phyloP scores from a whole-genome alignment of 2,329 filamentous ascomycete genomes.

The Aspergillus ustus region DNA sequence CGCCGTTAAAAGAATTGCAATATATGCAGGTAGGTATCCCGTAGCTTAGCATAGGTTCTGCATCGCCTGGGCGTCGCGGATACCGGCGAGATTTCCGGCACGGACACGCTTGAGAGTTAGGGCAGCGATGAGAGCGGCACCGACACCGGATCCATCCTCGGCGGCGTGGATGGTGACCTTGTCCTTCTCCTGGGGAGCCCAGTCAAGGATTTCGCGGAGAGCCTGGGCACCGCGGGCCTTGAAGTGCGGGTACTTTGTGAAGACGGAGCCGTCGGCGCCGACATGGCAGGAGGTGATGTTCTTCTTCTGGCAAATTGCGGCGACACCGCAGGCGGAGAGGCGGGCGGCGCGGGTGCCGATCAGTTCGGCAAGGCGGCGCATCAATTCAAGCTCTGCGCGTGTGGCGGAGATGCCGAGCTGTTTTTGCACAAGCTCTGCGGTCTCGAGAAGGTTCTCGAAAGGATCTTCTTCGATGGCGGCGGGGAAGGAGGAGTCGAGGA shows the following conservation, averaged over 20 bases:
- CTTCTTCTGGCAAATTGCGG: slow-evolving; percentile 97
- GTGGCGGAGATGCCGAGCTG: slow-evolving; percentile 74
- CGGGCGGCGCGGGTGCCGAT: slow-evolving; percentile 94
- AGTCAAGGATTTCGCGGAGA: slow-evolving; percentile 93
- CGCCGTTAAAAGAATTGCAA: not conserved
- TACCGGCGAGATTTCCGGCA: slow-evolving; percentile 63
- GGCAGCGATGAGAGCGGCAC: slow-evolving; percentile 88
- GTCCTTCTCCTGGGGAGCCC: slow-evolving; percentile 82
- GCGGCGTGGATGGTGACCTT: slow-evolving; percentile 86
- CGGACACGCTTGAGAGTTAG: slow-evolving; percentile 67
- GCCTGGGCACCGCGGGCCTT: slow-evolving; percentile 88
- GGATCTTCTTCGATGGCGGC: slow-evolving; percentile 94
- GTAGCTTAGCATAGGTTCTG: slow-evolving; percentile 34
- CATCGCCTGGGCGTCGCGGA: slow-evolving; percentile 54
- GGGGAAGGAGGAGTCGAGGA: slow-evolving; percentile 89
- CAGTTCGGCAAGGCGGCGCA: slow-evolving; percentile 86
- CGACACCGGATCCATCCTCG: slow-evolving; percentile 97
- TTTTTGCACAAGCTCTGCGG: slow-evolving; percentile 76
- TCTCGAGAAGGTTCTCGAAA: slow-evolving; percentile 93
- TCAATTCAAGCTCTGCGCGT: slow-evolving; percentile 82
- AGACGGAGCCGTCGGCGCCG: slow-evolving; percentile 94
- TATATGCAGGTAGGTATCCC: not conserved
- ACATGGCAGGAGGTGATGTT: slow-evolving; percentile 85
- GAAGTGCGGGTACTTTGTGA: slow-evolving; percentile 99
- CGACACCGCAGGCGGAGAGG: slow-evolving; percentile 90